Conservation (phyloP, 768 basidiomycete species). For the Auricularia sp. region DNA sequence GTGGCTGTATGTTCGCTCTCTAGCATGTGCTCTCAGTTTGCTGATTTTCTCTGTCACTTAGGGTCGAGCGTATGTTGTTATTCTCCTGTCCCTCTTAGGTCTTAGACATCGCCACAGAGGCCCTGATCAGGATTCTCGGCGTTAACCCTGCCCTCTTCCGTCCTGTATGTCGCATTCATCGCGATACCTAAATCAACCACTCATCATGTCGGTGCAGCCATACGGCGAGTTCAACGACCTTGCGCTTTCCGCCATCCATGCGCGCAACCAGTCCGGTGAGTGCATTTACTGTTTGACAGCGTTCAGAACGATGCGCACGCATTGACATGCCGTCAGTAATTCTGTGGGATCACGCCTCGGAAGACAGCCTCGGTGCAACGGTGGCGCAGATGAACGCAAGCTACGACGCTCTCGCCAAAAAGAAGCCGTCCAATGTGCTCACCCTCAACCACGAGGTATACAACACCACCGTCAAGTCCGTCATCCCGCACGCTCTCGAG, state of each 20-base stretch:
- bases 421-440: slow-evolving; percentile 13
- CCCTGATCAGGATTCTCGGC: neutral
- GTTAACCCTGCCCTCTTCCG: neutral
- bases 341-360: slow-evolving; percentile 15
- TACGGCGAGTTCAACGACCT: slow-evolving; percentile 34
- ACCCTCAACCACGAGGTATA: slow-evolving; percentile 20
- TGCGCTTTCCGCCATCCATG: slow-evolving; percentile 24
- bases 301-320: too few species aligned
- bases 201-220: slow-evolving; percentile 35
- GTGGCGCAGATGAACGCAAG: slow-evolving; percentile 4
- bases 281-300: neutral
- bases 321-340: slow-evolving; percentile 4
- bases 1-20: slow-evolving; percentile 12
- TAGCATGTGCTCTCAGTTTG: neutral
- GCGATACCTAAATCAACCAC: slow-evolving; percentile 20
- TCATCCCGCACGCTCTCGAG: slow-evolving; percentile 17
- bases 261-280: slow-evolving; percentile 11
- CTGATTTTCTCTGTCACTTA: neutral
- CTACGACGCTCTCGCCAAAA: slow-evolving; percentile 11
- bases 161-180: slow-evolving; percentile 15
- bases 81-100: too few species aligned
- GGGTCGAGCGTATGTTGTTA: neutral
- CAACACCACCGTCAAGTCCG: slow-evolving; percentile 12
- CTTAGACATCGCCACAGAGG: neutral
- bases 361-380: slow-evolving; percentile 12